A percentile compares a stretch with the other conserved stretches of the same genome.
Conservation (phyloP, 2,329 filamentous ascomycete genomes). For the Daldinia eschscholtzii region DNA sequence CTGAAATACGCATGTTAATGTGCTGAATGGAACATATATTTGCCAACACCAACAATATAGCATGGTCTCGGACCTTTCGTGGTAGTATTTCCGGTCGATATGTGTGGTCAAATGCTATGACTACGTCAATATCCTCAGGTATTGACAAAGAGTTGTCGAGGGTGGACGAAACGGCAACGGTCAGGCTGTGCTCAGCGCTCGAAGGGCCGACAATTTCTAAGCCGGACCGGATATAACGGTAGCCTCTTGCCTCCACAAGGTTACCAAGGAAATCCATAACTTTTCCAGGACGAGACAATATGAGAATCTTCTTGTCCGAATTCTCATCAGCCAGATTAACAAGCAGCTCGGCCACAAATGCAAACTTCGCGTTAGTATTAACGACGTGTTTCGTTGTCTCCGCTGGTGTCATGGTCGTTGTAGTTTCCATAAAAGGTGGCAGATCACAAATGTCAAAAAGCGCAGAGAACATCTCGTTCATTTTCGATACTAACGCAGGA, state of each 20-base stretch:
- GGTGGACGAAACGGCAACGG: conserved; percentile 60
- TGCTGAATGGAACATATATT: conserved; percentile 68
- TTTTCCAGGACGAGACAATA: conserved; percentile 65
- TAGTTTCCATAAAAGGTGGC: conserved; percentile 64
- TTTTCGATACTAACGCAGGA: conserved; percentile 56
- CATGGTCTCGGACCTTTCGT: conserved; percentile 45
- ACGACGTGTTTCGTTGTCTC: conserved; percentile 66
- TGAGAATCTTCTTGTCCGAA: conserved; percentile 62
- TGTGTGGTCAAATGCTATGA: conserved; percentile 67
- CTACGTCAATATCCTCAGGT: conserved; percentile 60
- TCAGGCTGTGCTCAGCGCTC: conserved; percentile 45
- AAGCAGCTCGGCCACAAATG: conserved; percentile 69
- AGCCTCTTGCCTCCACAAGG: conserved; percentile 59
- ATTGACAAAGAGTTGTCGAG: conserved; percentile 55
- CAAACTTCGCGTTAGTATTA: conserved; percentile 70
- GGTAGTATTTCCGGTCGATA: conserved; percentile 56
- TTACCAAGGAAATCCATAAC: conserved; percentile 66
- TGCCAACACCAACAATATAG: conserved; percentile 63
- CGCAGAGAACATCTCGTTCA: conserved; percentile 65
- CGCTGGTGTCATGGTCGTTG: conserved; percentile 57
- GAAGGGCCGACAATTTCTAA: conserved; percentile 39
- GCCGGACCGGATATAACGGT: conserved; percentile 49
- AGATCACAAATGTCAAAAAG: conserved; percentile 70
- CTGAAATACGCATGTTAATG: conserved; percentile 61
- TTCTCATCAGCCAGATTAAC: conserved; percentile 56